phyloP scores from a whole-genome alignment of 768 basidiomycete species.

The Imleria badia region DNA sequence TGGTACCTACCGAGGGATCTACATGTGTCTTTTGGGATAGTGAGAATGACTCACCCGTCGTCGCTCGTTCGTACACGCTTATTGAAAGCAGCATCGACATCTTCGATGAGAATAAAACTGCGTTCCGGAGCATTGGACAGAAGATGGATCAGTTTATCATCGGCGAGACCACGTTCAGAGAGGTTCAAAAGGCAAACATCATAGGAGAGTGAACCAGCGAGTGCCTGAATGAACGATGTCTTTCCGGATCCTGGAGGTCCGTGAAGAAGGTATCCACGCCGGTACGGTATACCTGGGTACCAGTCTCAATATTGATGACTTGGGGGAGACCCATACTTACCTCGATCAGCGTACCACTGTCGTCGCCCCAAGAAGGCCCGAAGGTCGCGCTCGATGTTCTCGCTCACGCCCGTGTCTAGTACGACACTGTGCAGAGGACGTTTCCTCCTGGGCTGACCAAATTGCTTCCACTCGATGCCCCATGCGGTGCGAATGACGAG shows the following conservation, averaged over 20 bases:
- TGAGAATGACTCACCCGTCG: constrained; percentile 68
- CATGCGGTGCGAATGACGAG: constrained; percentile 96
- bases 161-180: constrained; percentile 92
- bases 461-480: constrained; percentile 95
- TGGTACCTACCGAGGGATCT: constrained; percentile 62
- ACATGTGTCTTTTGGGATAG: constrained; percentile 7
- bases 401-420: constrained; percentile 76
- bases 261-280: constrained; percentile 91
- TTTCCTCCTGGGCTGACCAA: constrained; percentile 88
- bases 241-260: constrained; percentile 99
- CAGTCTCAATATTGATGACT: constrained; percentile 3
- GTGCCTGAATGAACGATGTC: constrained; percentile 96
- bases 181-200: constrained; percentile 96
- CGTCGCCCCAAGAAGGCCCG: constrained; percentile 78
- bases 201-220: constrained; percentile 89
- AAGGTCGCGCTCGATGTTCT: constrained; percentile 79
- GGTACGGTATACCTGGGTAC: constrained; percentile 86
- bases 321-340: constrained; percentile 40
- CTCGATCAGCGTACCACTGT: constrained; percentile 96
- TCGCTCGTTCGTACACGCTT: constrained; percentile 87
- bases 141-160: constrained; percentile 94
- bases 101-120: constrained; percentile 94
- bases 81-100: constrained; percentile 96
- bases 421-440: constrained; percentile 89
- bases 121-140: constrained; percentile 91